Conservation (phyloP, 352 stramenopile species). For the Phytophthora crassamura region DNA sequence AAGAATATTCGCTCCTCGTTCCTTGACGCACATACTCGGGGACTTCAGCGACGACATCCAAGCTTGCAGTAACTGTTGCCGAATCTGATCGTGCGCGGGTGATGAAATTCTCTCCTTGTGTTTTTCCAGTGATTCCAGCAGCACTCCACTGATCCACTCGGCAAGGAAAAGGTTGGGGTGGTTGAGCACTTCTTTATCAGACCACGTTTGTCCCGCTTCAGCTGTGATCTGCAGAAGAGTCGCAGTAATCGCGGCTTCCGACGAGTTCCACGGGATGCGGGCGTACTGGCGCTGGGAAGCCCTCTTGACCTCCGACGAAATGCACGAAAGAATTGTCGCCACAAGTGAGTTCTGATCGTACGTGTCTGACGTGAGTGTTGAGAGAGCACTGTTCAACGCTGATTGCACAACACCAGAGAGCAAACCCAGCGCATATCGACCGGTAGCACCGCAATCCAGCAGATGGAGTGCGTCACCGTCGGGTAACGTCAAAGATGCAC, state of each 20-base stretch:
- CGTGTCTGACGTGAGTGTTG: constrained; percentile 18
- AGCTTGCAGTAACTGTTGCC: constrained; percentile 74
- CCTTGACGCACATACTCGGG: constrained; percentile 87
- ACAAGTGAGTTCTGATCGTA: constrained; percentile 49
- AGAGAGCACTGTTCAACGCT: constrained; percentile 49
- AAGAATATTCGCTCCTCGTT: constrained; percentile 82
- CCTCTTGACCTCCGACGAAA: constrained; percentile 68
- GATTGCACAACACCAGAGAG: constrained; percentile 58
- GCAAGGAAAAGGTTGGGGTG: constrained; percentile 89
- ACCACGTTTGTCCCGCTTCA: constrained; percentile 75
- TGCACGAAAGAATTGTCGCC: constrained; percentile 60
- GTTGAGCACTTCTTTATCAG: constrained; percentile 80
- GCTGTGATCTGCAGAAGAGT: constrained; percentile 78
- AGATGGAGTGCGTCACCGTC: constrained; percentile 58
- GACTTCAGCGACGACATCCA: constrained; percentile 88
- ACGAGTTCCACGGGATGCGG: constrained; percentile 84
- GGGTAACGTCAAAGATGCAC: constrained; percentile 32
- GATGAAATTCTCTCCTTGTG: constrained; percentile 52
- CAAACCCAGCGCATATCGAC: constrained; percentile 59
- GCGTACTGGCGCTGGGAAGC: constrained; percentile 83
- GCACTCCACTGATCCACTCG: constrained; percentile 82
- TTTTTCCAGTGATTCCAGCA: constrained; percentile 65
- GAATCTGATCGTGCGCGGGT: constrained; percentile 56
- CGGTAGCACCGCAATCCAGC: constrained; percentile 63
- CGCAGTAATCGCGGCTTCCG: constrained; percentile 69